phyloP scores from a whole-genome alignment of 2,329 filamentous ascomycete species.

The Aciculosporium take region DNA sequence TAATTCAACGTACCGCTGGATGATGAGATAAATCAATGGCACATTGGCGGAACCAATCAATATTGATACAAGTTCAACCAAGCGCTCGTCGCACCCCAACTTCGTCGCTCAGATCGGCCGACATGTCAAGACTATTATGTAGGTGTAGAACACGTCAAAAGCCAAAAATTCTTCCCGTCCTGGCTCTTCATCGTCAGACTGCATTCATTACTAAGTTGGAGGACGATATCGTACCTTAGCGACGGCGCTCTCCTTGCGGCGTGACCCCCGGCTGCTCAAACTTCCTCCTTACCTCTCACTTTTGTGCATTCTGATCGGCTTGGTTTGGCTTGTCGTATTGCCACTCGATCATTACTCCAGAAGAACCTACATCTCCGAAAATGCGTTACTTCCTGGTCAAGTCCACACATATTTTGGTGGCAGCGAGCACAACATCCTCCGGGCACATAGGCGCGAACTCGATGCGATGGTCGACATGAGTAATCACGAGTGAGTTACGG shows the following conservation, averaged over 20 bases:
- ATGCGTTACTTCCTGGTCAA: conserved; percentile 86
- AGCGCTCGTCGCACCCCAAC: background rate
- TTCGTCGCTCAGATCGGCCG: conserved; percentile 2
- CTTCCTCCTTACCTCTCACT: conserved; percentile 79
- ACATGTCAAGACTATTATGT: conserved; percentile 43
- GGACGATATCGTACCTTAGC: conserved; percentile 21
- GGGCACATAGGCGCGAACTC: conserved; percentile 78
- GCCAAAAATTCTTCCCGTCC: background rate
- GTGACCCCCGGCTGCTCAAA: conserved; percentile 68
- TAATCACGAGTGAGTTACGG: conserved; percentile 34
- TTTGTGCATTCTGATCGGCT: conserved; percentile 69
- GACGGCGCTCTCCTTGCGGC: conserved; percentile 55
- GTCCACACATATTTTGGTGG: conserved; percentile 97
- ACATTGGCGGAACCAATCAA: too few species aligned
- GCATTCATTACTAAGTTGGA: background rate
- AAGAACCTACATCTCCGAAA: conserved; percentile 91
- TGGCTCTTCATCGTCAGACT: background rate
- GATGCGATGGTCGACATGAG: conserved; percentile 41
- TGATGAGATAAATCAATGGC: too few species aligned
- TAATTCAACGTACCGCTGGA: too few species aligned
- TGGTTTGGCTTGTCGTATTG: conserved; percentile 79
- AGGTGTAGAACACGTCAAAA: conserved; percentile 13
- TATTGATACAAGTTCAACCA: too few species aligned
- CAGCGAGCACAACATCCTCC: conserved; percentile 87
- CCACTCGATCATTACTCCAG: conserved; percentile 85